Conservation (phyloP, 495 filamentous ascomycete genomes). For the Cercophora samala region DNA sequence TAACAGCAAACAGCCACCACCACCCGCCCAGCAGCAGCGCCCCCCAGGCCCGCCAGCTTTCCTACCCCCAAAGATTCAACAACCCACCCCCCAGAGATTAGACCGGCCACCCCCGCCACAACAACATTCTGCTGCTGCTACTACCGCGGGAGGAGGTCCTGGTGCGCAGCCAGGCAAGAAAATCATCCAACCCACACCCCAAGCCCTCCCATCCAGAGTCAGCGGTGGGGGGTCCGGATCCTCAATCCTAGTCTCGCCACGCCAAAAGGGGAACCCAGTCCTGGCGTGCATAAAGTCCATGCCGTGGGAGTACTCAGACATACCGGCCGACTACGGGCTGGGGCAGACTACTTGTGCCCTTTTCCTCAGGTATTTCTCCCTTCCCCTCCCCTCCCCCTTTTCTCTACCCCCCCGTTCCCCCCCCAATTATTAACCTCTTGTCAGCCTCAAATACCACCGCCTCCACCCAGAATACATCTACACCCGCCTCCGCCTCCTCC, state of each 20-base stretch:
- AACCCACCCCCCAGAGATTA: slow-evolving; percentile 45
- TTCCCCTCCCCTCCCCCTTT: too few species aligned
- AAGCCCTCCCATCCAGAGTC: slow-evolving; percentile 62
- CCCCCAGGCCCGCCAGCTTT: slow-evolving; percentile 34
- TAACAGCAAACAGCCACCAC: neutral
- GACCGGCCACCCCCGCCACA: slow-evolving; percentile 39
- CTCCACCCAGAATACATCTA: slow-evolving; percentile 98
- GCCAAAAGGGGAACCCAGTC: slow-evolving; percentile 93
- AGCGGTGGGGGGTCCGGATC: slow-evolving; percentile 57
- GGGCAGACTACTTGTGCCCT: slow-evolving; percentile 85
- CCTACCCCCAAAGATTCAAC: slow-evolving; percentile 32
- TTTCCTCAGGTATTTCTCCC: slow-evolving; percentile 55
- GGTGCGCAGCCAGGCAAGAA: slow-evolving; percentile 41
- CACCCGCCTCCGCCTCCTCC: slow-evolving; percentile 75
- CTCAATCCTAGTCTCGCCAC: slow-evolving; percentile 75
- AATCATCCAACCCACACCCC: slow-evolving; percentile 82
- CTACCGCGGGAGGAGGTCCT: neutral
- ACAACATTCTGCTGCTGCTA: neutral
- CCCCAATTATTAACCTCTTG: neutral
- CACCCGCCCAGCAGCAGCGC: slow-evolving; percentile 7
- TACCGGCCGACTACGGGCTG: slow-evolving; percentile 86
- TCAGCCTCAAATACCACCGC: slow-evolving; percentile 91
- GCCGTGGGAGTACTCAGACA: slow-evolving; percentile 97
- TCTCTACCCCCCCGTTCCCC: too few species aligned
- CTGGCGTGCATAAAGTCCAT: slow-evolving; percentile 74